Conservation (phyloP, 106 monocot species). For the Allium cepa region DNA sequence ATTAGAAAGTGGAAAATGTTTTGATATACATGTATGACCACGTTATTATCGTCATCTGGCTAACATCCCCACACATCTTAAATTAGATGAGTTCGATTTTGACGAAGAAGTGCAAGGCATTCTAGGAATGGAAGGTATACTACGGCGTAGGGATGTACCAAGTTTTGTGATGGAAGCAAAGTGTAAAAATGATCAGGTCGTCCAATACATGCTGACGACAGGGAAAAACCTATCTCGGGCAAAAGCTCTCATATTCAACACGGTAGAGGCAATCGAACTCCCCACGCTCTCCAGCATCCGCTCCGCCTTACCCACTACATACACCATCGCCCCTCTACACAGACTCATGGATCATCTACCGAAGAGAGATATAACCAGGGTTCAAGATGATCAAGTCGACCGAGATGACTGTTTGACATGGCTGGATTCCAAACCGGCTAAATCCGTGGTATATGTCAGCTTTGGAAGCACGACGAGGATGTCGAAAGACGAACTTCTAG, state of each 20-base stretch:
- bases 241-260: slow-evolving; percentile 20
- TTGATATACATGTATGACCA: too few relatives aligned
- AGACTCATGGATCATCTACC: background rate
- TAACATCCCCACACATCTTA: too few relatives aligned
- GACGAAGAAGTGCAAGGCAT: slow-evolving; percentile 1
- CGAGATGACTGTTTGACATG: slow-evolving; percentile 8
- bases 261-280: slow-evolving; percentile 16
- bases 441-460: background rate
- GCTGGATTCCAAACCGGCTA: slow-evolving; percentile 15
- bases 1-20: too few relatives aligned
- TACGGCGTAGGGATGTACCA: slow-evolving; percentile 6
- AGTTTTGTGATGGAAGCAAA: background rate
- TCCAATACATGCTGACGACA: background rate
- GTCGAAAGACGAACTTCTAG: slow-evolving; percentile 8
- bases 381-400: background rate
- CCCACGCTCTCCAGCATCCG: slow-evolving; percentile 15
- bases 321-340: slow-evolving; percentile 32
- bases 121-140: slow-evolving; percentile 5
- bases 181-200: background rate
- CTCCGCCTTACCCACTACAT: slow-evolving; percentile 14
- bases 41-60: too few relatives aligned
- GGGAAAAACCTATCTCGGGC: slow-evolving; percentile 2
- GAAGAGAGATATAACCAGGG: background rate
- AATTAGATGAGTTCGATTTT: background rate
- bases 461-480: slow-evolving; percentile 16